Evolutionary conservation across 1,284 basidiomycete genomes (phyloP), one percentile per base, ranked within the genome.

Genomic region (Salmacisia buchloeana): DNA sequence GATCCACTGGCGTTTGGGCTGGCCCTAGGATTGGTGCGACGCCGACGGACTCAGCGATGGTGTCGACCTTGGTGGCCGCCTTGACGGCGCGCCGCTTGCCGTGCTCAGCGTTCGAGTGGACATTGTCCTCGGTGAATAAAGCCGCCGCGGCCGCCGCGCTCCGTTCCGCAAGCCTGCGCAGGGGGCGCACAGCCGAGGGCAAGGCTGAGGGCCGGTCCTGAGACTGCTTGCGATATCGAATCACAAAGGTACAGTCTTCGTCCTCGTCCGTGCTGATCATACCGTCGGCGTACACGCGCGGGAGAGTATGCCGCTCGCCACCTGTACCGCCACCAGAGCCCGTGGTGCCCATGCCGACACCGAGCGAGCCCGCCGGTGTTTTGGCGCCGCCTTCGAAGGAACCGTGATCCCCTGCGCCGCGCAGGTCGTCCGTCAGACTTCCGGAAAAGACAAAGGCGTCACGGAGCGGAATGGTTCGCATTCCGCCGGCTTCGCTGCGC

Each of bases 381-480:
- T 54, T 54, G 34, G 45, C 63, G 7, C 62, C 65, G 10, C 62
- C 68, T 12, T 73, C 73, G 52, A 68, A 69, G 21, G 72, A 59
- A 18, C 68, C 73, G 21, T 68, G 67, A 34, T 67, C 62, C 43
- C 38, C 18, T 23, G 49, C 33, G 9, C 38, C 38, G 10, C 69
- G 65, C 64, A 70, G 68, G 29, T 71, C 69, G 36, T 74, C 72
- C 54, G 67, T 72, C 46, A 76, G 65, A 45, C 68, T 73, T 49
- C 76, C 77, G 23, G 70, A 75, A 63, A 75, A 79, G 21, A 79
- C 69, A 62, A 78, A 78, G 2, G 76, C 73, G 59, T 79, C 77
- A 18, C 76, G 71, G 29, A 79, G 63, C 39, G 72, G 67, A 29
- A 79, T 71, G 12, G 49, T 54, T 31, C 49, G 49, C 49, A 54